Conservation (phyloP, 768 basidiomycete genomes). For the Paxillus ammoniavirescens region DNA sequence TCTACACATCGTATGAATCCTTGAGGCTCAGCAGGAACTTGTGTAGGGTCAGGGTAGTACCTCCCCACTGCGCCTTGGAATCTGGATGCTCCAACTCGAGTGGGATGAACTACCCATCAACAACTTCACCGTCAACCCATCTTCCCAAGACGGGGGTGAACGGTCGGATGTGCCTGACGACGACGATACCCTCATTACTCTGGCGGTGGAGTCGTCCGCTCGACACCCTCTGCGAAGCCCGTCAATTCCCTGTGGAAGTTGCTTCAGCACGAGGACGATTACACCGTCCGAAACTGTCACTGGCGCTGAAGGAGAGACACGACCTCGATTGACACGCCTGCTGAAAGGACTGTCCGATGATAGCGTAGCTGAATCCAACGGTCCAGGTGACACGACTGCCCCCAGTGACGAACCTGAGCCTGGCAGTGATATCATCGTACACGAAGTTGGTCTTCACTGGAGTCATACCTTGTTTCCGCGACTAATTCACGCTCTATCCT, state of each 20-base stretch:
- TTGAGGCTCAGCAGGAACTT: conserved; percentile 1
- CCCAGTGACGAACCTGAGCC: background rate
- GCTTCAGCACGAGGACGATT: background rate
- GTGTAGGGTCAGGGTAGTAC: background rate
- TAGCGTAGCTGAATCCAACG: background rate
- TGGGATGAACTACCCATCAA: conserved; percentile 22
- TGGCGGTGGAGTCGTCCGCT: background rate
- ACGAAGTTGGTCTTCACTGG: conserved; percentile 16
- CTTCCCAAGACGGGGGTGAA: background rate
- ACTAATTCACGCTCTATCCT: conserved; percentile 4
- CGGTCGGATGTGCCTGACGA: background rate
- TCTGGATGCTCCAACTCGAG: conserved; percentile 28
- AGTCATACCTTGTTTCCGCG: background rate
- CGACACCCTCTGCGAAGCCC: conserved; percentile 18
- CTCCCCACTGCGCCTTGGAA: conserved; percentile 6
- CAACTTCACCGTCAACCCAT: conserved; percentile 1
- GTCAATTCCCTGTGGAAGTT: conserved; percentile 6
- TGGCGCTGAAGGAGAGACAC: conserved; percentile 1
- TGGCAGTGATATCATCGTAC: conserved; percentile 6
- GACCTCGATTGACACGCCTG: conserved; percentile 4
- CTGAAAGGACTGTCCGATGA: conserved; percentile 1
- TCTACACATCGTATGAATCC: no score
- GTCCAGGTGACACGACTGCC: background rate
- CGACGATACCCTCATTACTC: background rate
- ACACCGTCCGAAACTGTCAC: background rate